Evolutionary conservation across 129 eudicot species (phyloP).

Genomic region (Oenanthe sinensis): DNA sequence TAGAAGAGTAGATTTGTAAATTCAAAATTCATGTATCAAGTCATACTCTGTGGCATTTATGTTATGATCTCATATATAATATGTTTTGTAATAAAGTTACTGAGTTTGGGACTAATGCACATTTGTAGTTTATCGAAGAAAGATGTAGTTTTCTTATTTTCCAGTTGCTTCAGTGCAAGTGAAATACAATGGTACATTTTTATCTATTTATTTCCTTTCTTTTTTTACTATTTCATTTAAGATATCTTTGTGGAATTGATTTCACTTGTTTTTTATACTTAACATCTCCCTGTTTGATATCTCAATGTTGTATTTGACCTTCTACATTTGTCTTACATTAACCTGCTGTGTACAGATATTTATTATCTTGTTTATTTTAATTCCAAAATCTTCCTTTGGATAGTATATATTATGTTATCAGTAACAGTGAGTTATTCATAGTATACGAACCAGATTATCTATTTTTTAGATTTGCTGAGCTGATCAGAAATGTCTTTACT

Average conservation of each 20-base stretch:
- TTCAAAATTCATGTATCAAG: conserved; percentile 21
- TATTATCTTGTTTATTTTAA: neutral
- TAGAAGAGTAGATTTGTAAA: neutral
- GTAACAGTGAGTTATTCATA: neutral
- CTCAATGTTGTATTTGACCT: neutral
- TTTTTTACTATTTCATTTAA: neutral
- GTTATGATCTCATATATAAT: neutral
- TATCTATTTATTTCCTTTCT: neutral
- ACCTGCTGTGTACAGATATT: neutral
- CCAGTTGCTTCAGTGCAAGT: neutral
- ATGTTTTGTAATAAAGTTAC: conserved; percentile 6
- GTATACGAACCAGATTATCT: neutral
- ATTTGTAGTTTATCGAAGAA: conserved; percentile 1
- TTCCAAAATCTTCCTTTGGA: neutral
- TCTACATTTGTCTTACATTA: neutral
- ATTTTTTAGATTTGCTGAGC: neutral
- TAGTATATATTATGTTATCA: neutral
- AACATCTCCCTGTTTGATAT: neutral
- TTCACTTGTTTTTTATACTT: neutral
- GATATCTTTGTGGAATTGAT: neutral
- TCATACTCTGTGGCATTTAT: neutral
- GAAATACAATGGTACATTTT: neutral
- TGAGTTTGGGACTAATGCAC: neutral
- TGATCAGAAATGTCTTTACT: neutral
- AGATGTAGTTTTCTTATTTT: neutral